Conservation (phyloP, 768 basidiomycete species). For the Russula sp. region DNA sequence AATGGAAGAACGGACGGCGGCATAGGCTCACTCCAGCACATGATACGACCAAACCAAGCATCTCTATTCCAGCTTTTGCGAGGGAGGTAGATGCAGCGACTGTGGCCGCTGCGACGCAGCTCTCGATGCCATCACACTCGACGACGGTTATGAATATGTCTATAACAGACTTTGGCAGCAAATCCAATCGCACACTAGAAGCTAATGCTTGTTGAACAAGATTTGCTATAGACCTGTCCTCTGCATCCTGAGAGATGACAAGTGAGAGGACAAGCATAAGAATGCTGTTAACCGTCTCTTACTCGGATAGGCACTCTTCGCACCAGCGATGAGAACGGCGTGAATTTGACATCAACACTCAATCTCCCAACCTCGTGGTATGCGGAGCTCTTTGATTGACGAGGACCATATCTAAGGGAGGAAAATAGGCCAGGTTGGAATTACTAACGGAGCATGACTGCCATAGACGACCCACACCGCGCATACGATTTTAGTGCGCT, state of each 20-base stretch:
- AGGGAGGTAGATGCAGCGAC: conserved; percentile 88
- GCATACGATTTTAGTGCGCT: conserved; percentile 88
- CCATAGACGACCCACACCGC: conserved; percentile 58
- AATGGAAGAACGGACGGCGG: conserved; percentile 6
- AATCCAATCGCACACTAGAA: conserved; percentile 79
- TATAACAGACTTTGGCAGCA: conserved; percentile 90
- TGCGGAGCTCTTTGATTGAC: conserved; percentile 70
- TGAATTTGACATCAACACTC: conserved; percentile 95
- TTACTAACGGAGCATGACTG: conserved; percentile 29
- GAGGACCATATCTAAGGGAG: conserved; percentile 65
- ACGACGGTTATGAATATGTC: conserved; percentile 88
- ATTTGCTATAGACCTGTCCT: conserved; percentile 79
- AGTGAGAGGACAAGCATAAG: conserved; percentile 4
- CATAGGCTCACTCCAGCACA: conserved; percentile 60
- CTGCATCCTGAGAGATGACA: conserved; percentile 68
- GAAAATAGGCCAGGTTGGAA: conserved; percentile 3
- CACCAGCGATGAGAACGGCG: conserved; percentile 81
- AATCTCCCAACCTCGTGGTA: conserved; percentile 87
- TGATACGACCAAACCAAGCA: conserved; percentile 82
- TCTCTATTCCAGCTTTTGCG: conserved; percentile 88
- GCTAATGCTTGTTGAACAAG: conserved; percentile 82
- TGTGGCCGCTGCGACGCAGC: conserved; percentile 78
- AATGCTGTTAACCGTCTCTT: conserved; percentile 29
- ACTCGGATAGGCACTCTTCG: conserved; percentile 85
- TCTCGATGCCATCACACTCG: conserved; percentile 88